A percentile compares a stretch with the other conserved stretches of the same genome.
These are phyloP conservation scores for Neocucurbitaria cava DNA, from an alignment of 2,329 filamentous ascomycete genomes.

Conservation along the genomic window DNA sequence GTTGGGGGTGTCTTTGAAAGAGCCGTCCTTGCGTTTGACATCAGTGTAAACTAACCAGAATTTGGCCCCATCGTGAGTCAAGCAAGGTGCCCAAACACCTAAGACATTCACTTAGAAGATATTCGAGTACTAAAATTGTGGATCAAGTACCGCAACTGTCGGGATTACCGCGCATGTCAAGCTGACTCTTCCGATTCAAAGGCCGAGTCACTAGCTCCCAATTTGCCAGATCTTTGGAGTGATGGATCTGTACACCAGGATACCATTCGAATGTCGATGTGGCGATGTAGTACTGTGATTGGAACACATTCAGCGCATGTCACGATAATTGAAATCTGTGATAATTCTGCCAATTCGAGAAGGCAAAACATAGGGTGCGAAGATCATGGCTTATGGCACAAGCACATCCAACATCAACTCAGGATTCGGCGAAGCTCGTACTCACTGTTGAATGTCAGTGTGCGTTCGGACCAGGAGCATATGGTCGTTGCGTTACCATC, in stretches of 20 bases:
- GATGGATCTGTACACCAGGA: slow-evolving; percentile 62
- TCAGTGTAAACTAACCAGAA: slow-evolving; percentile 72
- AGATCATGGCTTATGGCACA: neutral
- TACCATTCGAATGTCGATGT: slow-evolving; percentile 70
- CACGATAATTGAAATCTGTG: neutral
- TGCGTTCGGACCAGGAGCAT: neutral
- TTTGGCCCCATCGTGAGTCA: slow-evolving; percentile 65
- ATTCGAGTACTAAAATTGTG: neutral
- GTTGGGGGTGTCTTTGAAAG: slow-evolving; percentile 69
- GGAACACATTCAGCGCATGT: neutral
- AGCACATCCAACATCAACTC: neutral
- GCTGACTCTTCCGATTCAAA: slow-evolving; percentile 58
- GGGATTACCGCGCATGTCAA: slow-evolving; percentile 61
- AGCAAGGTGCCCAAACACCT: slow-evolving; percentile 68
- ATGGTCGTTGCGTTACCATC: slow-evolving; percentile 38
- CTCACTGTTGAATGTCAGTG: slow-evolving; percentile 12
- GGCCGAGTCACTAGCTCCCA: slow-evolving; percentile 63
- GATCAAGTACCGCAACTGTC: slow-evolving; percentile 55
- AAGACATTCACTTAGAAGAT: slow-evolving; percentile 1
- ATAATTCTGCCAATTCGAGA: too few species aligned
- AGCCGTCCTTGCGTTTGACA: slow-evolving; percentile 71
- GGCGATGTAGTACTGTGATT: slow-evolving; percentile 60
- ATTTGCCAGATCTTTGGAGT: slow-evolving; percentile 60
- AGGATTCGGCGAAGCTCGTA: neutral
- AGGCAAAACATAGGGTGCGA: neutral